Base-by-base conservation (phyloP, 2,329 filamentous ascomycete genomes). In the Neonectria punicea region DNA sequence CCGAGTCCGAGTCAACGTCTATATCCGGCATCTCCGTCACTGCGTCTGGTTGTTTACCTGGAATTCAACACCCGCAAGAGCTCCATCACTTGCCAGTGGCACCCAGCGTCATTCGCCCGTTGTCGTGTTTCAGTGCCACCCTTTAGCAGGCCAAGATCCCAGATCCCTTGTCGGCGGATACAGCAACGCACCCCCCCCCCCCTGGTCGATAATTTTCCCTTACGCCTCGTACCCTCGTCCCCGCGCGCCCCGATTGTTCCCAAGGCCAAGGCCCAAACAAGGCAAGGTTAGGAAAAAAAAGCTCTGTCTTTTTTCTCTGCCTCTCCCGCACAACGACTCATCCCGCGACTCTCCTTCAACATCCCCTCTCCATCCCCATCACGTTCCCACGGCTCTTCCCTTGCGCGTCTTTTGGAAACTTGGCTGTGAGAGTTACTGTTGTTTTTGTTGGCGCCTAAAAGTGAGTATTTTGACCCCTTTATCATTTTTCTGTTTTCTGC, bases 371-470 rank as follows among this genome's bases (percentile, higher is more conserved):
- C 70, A 73, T 74, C 72, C 74, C 74, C 77, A 77, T 78, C 77
- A 78, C 78, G 72, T 79, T 80, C 76, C 77, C 76, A 78, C 76
- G 76, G 75, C 80, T 82, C 79, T 83, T 84, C 82, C 80, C 79
- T 82, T 81, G 76, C 79, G 79, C 80, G 79, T 80, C 78, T 80
- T 81, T 81, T 79, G 78, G 78, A 78, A 78, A 73, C 74, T 80
- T 80, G 78, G 76, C 78, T 79, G 74, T 80, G 76, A 79, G 74
- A 77, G 75, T 79, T 79, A 78, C 77, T 78, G 76, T 80, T 80
- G 80, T 81, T 83, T 80, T 83, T 83, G 78, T 80, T 81, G 83
- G 83, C 82, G 82, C 83, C 78, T 79, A 85, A 85, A 85, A 85
- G 83, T 85, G 78, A 85, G 83, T 85, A 68, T 70, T 67, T 49